Base-by-base conservation (phyloP, 2,329 filamentous ascomycete genomes). In the Sporothrix schenckii region DNA sequence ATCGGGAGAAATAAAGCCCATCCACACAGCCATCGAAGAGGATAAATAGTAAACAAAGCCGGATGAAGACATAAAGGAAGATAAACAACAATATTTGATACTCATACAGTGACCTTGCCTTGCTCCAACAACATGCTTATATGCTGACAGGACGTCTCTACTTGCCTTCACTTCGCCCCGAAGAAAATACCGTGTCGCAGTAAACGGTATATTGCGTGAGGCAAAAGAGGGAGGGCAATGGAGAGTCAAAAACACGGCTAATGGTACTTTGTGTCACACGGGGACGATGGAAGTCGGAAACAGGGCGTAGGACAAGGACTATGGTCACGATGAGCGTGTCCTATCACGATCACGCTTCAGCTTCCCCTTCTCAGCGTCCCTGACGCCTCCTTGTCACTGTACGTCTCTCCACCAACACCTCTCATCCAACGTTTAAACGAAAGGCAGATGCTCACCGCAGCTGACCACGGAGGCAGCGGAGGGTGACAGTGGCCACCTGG, bases 371-470 rank as follows among this genome's bases (percentile, higher is more conserved):
- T 34, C 63, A 24, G 27, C 14, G 16, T 49, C 30, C 63, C 47
- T 53, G 19, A 9, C 30, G 41, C 63, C 47, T 50, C 30, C 13
- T 5, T 66, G 63, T 66, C 63, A 53, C 63, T 66, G 47, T 66
- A 9, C 44, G 3, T 6, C 44, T 41, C 14, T n/a, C 19, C 30
- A 24, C 53, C 63, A 47, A 47, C 49, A 66, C 27, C 49, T 66
- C 63, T 66, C 49, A 24, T 66, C 63, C 63, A 66, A 66, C 41
- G 30, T 66, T 66, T 63, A 41, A 53, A 66, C 63, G 63, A 52
- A 41, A 53, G 53, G 63, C 63, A 66, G 14, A 21, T 21, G 53
- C 63, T 41, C 30, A 41, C 63, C 34, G 24, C 44, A n/a, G 44
- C 11, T 34, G 30, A 16, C 13, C 53, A 34, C 53, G 41, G 21